Evolutionary conservation across 768 basidiomycete species (phyloP).

Genomic region (Phlebiopsis flavidoalba): DNA sequence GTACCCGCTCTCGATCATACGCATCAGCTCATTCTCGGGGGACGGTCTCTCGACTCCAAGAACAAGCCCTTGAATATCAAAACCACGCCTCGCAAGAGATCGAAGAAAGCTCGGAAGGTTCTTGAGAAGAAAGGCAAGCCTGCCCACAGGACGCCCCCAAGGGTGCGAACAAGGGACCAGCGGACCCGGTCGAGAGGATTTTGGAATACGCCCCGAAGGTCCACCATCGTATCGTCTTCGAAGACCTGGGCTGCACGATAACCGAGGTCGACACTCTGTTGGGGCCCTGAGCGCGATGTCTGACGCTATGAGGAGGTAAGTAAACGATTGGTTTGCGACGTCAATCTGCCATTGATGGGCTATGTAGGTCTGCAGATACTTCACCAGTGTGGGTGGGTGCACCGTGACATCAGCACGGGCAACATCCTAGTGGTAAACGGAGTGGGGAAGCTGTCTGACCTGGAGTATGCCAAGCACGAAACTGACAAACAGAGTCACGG

Average conservation of each 20-base stretch:
- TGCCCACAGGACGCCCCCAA: no score
- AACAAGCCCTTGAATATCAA: no score
- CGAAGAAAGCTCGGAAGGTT: no score
- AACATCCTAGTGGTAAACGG: conserved; percentile 9
- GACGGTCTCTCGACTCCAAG: no score
- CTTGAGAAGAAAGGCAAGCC: no score
- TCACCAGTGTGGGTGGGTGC: conserved; percentile 13
- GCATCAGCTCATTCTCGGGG: no score
- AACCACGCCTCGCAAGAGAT: no score
- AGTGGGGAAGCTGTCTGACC: conserved; percentile 7
- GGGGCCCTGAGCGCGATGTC: background rate
- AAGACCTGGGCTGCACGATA: background rate
- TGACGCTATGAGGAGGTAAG: background rate
- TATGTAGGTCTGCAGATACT: conserved; percentile 6
- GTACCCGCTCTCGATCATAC: no score
- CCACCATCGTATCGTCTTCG: background rate
- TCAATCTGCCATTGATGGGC: no score
- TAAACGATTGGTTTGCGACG: background rate
- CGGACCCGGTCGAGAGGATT: no score
- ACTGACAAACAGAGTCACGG: background rate
- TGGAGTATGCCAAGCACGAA: conserved; percentile 13
- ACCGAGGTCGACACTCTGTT: background rate
- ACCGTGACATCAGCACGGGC: conserved; percentile 15
- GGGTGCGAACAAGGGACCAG: no score
- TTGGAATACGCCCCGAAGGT: background rate